Percentiles rank a stretch among this genome's conserved stretches.
Evolutionary conservation across 768 basidiomycete genomes (phyloP).

Genomic region (Russula earlei): DNA sequence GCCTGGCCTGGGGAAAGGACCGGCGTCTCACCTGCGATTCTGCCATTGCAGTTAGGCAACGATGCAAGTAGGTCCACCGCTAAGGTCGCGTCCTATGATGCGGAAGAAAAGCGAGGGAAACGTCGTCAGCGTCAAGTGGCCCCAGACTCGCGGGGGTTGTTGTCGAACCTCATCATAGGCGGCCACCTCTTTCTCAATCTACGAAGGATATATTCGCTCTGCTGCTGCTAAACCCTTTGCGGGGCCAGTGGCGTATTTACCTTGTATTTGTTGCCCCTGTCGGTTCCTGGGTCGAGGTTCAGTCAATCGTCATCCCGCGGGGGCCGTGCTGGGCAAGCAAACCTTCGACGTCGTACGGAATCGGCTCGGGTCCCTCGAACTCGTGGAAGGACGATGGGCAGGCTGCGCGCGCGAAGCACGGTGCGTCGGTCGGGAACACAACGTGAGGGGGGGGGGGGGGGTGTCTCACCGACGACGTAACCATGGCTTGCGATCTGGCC

Average conservation of each 20-base stretch:
- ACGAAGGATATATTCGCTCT: not conserved
- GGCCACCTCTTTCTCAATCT: constrained; percentile 82
- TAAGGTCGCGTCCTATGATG: constrained; percentile 67
- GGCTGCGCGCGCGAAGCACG: constrained; percentile 39
- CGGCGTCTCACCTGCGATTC: constrained; percentile 62
- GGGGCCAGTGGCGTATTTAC: constrained; percentile 26
- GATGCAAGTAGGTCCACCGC: constrained; percentile 66
- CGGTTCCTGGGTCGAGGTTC: constrained; percentile 45
- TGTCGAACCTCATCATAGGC: constrained; percentile 78
- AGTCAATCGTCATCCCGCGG: not conserved
- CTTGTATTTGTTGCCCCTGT: constrained; percentile 91
- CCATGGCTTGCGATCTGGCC: constrained; percentile 84
- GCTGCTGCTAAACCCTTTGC: not conserved
- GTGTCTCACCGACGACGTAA: constrained; percentile 61
- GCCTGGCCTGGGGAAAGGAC: not conserved
- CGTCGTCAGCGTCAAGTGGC: not conserved
- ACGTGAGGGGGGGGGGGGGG: no score
- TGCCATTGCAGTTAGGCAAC: constrained; percentile 79
- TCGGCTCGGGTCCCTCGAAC: constrained; percentile 79
- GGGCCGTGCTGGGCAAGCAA: no score
- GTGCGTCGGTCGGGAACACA: no score
- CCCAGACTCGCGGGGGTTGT: no score
- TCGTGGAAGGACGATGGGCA: constrained; percentile 87
- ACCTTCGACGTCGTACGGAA: constrained; percentile 86
- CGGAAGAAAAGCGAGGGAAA: not conserved